Conservation (phyloP, 2,329 filamentous ascomycete species). For the Cladophialophora carrionii region DNA sequence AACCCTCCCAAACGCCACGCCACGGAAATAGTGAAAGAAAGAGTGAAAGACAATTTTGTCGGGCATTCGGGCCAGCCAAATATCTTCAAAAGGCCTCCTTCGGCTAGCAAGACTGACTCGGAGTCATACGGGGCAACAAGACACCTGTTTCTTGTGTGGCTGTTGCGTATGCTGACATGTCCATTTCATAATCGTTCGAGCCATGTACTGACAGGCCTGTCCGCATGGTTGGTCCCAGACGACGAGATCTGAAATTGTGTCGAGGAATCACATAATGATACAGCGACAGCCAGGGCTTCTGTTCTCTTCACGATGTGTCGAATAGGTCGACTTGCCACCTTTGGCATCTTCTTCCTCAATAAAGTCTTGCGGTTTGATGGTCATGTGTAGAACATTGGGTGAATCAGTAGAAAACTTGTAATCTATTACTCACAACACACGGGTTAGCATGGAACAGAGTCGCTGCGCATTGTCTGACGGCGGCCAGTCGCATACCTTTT, state of each 20-base stretch:
- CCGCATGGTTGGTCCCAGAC: not conserved
- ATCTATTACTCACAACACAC: constrained; percentile 57
- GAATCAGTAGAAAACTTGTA: constrained; percentile 74
- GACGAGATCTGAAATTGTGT: not conserved
- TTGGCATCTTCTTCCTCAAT: constrained; percentile 76
- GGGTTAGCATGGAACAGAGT: not conserved
- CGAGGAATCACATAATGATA: constrained; percentile 59
- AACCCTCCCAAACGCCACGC: constrained; percentile 13
- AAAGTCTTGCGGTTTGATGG: constrained; percentile 80
- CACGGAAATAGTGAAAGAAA: constrained; percentile 7
- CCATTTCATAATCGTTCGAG: not conserved
- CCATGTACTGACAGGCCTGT: not conserved
- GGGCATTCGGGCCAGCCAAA: not conserved
- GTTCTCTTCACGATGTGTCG: constrained; percentile 59
- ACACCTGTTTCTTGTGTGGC: not conserved
- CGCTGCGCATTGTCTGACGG: not conserved
- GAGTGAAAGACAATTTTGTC: not conserved
- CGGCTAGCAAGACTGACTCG: not conserved
- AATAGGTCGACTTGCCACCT: constrained; percentile 58
- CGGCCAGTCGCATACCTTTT: constrained; percentile 64
- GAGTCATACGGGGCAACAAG: not conserved
- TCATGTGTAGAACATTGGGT: constrained; percentile 93
- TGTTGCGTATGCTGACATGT: not conserved
- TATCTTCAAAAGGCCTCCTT: not conserved
- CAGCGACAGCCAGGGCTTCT: constrained; percentile 66